Conservation (phyloP, 257 asterid species). For the Solanum sejunctum region DNA sequence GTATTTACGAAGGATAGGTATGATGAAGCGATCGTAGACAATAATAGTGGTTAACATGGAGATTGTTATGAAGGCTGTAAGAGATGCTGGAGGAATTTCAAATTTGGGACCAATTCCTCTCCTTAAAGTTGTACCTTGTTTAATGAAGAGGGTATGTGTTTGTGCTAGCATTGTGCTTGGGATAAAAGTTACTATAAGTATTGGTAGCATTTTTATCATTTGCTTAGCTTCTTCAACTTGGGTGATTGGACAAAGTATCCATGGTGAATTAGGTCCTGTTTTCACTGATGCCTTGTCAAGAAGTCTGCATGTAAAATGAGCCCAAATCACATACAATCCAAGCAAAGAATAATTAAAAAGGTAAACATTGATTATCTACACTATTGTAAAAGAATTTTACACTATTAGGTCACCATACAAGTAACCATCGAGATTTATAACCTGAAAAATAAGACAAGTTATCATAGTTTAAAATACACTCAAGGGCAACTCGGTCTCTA, state of each 20-base stretch:
- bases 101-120: slow-evolving; percentile 41
- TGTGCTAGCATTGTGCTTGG: slow-evolving; percentile 64
- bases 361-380: not conserved
- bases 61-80: slow-evolving; percentile 45
- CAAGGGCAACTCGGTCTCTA: not conserved
- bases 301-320: slow-evolving; percentile 14
- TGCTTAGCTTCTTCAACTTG: slow-evolving; percentile 74
- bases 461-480: not conserved
- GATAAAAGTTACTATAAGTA: slow-evolving; percentile 35
- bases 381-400: not conserved
- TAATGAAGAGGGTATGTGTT: slow-evolving; percentile 45
- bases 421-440: not conserved
- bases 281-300: slow-evolving; percentile 62
- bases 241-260: slow-evolving; percentile 49
- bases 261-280: slow-evolving; percentile 14
- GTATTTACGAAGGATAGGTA: slow-evolving; percentile 25
- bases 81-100: slow-evolving; percentile 56
- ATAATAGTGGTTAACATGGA: slow-evolving; percentile 43
- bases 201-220: slow-evolving; percentile 68
- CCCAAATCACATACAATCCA: not conserved
- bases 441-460: not conserved
- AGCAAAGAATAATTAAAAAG: not conserved
- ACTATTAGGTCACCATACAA: not conserved
- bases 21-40: slow-evolving; percentile 45
- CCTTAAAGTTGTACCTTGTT: slow-evolving; percentile 53